These are phyloP conservation scores for Sphagnum contortum DNA, from an alignment of 225 moss, liverwort and hornwort genomes.

Conservation along the genomic window DNA sequence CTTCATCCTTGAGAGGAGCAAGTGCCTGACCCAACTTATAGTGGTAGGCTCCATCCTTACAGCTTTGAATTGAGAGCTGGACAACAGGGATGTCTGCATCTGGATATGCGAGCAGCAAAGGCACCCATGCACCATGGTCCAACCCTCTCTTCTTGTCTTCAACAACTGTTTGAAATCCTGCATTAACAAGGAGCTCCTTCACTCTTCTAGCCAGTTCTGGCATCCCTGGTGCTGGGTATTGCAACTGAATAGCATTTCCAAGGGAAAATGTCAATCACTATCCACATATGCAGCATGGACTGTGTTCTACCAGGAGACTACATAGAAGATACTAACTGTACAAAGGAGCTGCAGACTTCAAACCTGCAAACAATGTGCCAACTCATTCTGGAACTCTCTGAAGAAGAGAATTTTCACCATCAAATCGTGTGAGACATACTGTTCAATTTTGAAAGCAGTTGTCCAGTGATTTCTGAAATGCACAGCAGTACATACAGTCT, in stretches of 20 bases:
- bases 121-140: constrained; percentile 88
- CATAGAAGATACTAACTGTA: too few relatives aligned
- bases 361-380: too few relatives aligned
- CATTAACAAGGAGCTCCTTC: constrained; percentile 48
- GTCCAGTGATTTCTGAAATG: too few relatives aligned
- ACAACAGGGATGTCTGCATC: constrained; percentile 59
- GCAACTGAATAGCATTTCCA: constrained; percentile 26
- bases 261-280: too few relatives aligned
- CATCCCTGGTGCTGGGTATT: constrained; percentile 64
- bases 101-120: constrained; percentile 62
- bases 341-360: too few relatives aligned
- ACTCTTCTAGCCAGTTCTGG: constrained; percentile 54
- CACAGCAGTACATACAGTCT: too few relatives aligned
- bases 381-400: too few relatives aligned
- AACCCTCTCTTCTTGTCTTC: constrained; percentile 60
- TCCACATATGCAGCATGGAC: too few relatives aligned
- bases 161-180: constrained; percentile 54
- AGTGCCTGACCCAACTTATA: constrained; percentile 70
- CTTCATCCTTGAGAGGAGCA: constrained; percentile 63
- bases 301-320: too few relatives aligned
- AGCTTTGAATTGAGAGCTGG: constrained; percentile 62
- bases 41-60: constrained; percentile 47
- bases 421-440: too few relatives aligned
- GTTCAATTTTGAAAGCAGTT: too few relatives aligned
- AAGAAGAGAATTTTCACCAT: too few relatives aligned